Conservation (phyloP, 2,329 filamentous ascomycete species). For the Aureobasidium sp. region DNA sequence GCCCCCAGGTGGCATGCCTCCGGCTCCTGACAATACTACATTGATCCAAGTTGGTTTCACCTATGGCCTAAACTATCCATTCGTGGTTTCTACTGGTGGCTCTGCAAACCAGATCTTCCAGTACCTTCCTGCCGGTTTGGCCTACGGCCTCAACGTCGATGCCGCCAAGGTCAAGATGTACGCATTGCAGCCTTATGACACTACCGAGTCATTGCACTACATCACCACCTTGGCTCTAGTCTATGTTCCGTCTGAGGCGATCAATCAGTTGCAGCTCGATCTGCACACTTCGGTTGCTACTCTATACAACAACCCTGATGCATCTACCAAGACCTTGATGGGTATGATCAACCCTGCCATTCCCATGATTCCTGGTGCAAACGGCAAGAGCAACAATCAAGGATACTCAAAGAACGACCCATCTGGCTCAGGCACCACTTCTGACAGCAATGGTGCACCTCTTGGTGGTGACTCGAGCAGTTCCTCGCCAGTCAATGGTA, state of each 20-base stretch:
- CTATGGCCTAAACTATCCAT: constrained; percentile 71
- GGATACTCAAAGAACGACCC: constrained; percentile 32
- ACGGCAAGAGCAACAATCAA: constrained; percentile 33
- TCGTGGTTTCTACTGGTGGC: constrained; percentile 61
- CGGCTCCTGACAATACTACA: constrained; percentile 54
- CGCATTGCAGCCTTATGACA: constrained; percentile 69
- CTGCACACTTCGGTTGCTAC: constrained; percentile 62
- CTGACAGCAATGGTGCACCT: constrained; percentile 39
- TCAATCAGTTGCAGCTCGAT: constrained; percentile 54
- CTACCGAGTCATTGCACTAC: constrained; percentile 58
- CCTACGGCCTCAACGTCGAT: constrained; percentile 49
- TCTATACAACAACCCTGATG: constrained; percentile 62
- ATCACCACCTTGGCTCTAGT: constrained; percentile 65
- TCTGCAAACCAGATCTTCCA: constrained; percentile 80
- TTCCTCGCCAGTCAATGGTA: constrained; percentile 52
- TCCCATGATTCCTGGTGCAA: constrained; percentile 49
- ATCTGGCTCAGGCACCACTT: constrained; percentile 23
- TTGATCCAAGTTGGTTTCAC: constrained; percentile 80
- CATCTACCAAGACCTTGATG: constrained; percentile 64
- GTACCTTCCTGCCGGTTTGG: constrained; percentile 63
- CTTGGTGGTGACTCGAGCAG: constrained; percentile 42
- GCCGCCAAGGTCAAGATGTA: constrained; percentile 53
- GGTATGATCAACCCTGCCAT: constrained; percentile 77
- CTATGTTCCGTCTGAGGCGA: constrained; percentile 37
- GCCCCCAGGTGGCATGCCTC: constrained; percentile 51